phyloP scores from a whole-genome alignment of 2,329 filamentous ascomycete genomes.

The Sphaceloma murrayae region DNA sequence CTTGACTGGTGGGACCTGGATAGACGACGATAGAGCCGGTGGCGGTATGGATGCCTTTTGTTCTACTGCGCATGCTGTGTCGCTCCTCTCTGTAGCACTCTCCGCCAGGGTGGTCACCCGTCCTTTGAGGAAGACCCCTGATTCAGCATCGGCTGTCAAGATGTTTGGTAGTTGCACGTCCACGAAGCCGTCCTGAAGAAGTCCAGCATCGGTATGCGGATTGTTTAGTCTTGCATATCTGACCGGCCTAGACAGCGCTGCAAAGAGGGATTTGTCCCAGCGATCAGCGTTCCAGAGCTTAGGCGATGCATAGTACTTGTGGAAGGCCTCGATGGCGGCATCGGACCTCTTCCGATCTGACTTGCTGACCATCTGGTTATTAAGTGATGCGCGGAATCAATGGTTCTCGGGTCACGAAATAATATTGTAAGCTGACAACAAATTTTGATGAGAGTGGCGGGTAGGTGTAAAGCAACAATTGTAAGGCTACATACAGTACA shows the following conservation, averaged over 20 bases:
- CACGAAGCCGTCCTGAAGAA: neutral
- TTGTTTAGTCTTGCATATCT: constrained; percentile 4
- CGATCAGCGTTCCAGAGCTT: constrained; percentile 19
- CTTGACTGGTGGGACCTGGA: neutral
- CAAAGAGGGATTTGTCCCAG: constrained; percentile 25
- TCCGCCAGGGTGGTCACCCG: too few relatives aligned
- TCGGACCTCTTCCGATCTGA: constrained; percentile 12
- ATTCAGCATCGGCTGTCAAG: neutral
- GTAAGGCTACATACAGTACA: too few relatives aligned
- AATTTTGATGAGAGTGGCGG: too few relatives aligned
- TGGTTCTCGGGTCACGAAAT: too few relatives aligned
- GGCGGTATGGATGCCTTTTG: neutral
- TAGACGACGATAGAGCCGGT: neutral
- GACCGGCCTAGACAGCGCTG: constrained; percentile 20
- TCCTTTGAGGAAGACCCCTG: too few relatives aligned
- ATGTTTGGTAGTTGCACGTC: neutral
- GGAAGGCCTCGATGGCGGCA: constrained; percentile 25
- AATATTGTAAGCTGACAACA: too few relatives aligned
- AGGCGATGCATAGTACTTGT: constrained; percentile 24
- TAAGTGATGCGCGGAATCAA: too few relatives aligned
- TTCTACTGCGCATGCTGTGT: neutral
- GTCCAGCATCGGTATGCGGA: neutral
- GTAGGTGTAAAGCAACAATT: too few relatives aligned
- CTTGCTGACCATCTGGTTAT: constrained; percentile 11
- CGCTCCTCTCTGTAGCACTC: too few relatives aligned